Conservation (phyloP, 2,329 filamentous ascomycete species). For the Lasiodiplodia theobromae region DNA sequence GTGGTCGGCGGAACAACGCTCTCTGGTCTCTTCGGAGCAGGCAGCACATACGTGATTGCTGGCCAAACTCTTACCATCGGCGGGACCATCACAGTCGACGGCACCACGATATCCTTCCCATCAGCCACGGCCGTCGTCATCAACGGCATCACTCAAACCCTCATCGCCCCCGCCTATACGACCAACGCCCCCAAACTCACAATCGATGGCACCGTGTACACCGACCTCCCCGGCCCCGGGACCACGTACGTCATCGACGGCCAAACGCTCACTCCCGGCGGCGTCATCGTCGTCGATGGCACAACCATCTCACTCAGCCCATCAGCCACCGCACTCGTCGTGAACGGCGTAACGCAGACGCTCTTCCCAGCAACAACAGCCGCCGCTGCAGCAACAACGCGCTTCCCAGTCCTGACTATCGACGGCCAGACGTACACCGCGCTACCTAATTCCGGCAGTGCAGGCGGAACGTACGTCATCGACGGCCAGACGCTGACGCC, state of each 20-base stretch:
- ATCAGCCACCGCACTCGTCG: constrained; percentile 18
- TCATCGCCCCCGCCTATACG: constrained; percentile 38
- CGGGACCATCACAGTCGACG: constrained; percentile 42
- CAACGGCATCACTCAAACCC: constrained; percentile 39
- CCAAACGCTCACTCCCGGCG: constrained; percentile 49
- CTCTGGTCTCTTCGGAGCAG: constrained; percentile 17
- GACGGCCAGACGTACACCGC: constrained; percentile 26
- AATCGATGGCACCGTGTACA: constrained; percentile 40
- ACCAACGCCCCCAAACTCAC: constrained; percentile 41
- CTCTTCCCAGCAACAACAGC: constrained; percentile 16
- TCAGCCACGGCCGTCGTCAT: constrained; percentile 43
- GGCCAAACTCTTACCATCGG: constrained; percentile 49
- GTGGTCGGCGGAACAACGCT: constrained; percentile 43
- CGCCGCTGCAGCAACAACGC: constrained; percentile 30
- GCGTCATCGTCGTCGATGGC: constrained; percentile 39
- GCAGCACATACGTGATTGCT: constrained; percentile 44
- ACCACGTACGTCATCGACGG: constrained; percentile 45
- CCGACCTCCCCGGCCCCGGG: constrained; percentile 40
- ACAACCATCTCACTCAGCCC: constrained; percentile 42
- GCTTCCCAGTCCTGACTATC: constrained; percentile 36
- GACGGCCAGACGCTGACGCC: constrained; percentile 49
- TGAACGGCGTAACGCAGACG: constrained; percentile 30
- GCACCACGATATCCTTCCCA: constrained; percentile 44
- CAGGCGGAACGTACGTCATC: constrained; percentile 42
- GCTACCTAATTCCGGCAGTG: background rate